phyloP scores from a whole-genome alignment of 495 filamentous ascomycete genomes.

The Parachaetomium inaequale region DNA sequence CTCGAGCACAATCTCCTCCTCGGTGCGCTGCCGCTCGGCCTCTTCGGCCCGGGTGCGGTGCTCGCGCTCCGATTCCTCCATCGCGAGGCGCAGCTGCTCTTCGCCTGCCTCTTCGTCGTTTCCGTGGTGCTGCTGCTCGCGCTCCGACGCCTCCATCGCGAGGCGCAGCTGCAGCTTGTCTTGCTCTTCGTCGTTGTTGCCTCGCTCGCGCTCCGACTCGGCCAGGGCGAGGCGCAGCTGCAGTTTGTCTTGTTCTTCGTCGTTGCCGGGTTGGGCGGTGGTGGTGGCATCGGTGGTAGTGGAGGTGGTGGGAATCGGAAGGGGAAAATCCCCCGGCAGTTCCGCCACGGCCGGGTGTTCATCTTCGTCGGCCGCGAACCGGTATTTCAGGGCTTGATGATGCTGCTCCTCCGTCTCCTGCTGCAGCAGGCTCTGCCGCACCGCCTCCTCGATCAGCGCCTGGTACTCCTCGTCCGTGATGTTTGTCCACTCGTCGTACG shows the following conservation, averaged over 20 bases:
- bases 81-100: slow-evolving; percentile 39
- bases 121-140: neutral
- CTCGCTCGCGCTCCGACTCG: no score
- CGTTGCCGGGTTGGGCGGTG: neutral
- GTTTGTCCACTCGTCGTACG: slow-evolving; percentile 30
- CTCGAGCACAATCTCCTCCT: slow-evolving; percentile 71
- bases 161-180: no score
- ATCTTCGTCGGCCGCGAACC: neutral
- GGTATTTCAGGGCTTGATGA: slow-evolving; percentile 29
- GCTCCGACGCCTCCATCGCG: no score
- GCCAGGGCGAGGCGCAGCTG: no score
- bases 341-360: slow-evolving; percentile 35
- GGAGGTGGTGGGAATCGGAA: neutral
- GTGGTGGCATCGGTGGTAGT: neutral
- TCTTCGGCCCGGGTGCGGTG: slow-evolving; percentile 38
- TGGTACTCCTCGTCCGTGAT: slow-evolving; percentile 53
- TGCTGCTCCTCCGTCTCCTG: slow-evolving; percentile 33
- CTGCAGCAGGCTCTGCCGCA: slow-evolving; percentile 50
- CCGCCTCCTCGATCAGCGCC: slow-evolving; percentile 55
- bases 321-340: neutral
- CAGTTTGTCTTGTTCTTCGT: no score
- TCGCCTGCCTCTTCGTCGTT: slow-evolving; percentile 30
- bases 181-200: no score
- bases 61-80: slow-evolving; percentile 47
- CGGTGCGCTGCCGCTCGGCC: slow-evolving; percentile 46